Evolutionary conservation across 2,329 filamentous ascomycete species (phyloP).

Genomic region (Alternaria arbusti): DNA sequence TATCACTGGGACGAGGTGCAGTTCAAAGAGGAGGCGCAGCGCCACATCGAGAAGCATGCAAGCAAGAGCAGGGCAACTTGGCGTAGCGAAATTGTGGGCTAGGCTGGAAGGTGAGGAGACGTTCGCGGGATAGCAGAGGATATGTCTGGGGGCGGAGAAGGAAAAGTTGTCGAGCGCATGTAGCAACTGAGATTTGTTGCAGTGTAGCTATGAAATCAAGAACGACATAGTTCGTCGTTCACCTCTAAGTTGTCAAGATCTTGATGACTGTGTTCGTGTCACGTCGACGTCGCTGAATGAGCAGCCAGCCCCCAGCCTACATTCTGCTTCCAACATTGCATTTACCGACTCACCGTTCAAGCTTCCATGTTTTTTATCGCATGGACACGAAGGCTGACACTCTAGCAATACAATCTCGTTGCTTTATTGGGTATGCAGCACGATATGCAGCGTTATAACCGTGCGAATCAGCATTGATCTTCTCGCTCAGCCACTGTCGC

Average conservation of each 20-base stretch:
- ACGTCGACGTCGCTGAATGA: background rate
- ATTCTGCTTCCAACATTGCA: background rate
- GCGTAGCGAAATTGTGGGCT: constrained; percentile 22
- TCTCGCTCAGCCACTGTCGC: background rate
- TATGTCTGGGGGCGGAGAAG: background rate
- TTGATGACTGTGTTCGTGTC: background rate
- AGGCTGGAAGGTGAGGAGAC: background rate
- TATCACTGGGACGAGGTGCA: constrained; percentile 43
- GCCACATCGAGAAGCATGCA: constrained; percentile 38
- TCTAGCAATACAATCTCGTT: background rate
- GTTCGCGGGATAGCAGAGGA: background rate
- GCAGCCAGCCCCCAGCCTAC: background rate
- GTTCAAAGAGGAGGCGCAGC: constrained; percentile 38
- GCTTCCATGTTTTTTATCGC: background rate
- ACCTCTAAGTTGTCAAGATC: too few relatives aligned
- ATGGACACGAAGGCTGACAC: background rate
- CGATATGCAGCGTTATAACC: background rate
- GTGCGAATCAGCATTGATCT: background rate
- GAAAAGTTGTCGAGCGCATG: background rate
- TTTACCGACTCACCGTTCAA: background rate
- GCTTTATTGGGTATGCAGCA: background rate
- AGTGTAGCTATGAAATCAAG: background rate
- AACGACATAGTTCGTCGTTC: background rate
- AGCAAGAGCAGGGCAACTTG: constrained; percentile 35
- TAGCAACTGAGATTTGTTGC: background rate